These are phyloP conservation scores for Asterochloris erici DNA, from an alignment of 139 green algal species.

Conservation along the genomic window DNA sequence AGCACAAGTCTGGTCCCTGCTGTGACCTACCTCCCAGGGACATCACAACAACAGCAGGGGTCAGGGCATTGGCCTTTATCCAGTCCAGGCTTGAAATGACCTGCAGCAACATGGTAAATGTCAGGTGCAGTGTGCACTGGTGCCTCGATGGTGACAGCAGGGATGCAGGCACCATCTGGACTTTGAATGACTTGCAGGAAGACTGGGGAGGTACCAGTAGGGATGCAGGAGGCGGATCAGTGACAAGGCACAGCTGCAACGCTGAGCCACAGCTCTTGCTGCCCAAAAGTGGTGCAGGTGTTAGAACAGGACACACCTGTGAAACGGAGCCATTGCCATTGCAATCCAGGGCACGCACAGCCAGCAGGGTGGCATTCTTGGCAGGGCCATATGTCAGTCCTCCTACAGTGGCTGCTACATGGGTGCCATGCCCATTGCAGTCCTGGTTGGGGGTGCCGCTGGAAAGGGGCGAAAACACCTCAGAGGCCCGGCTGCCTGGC, in stretches of 20 bases:
- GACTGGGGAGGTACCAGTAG: background rate
- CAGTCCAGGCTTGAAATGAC: slow-evolving; percentile 37
- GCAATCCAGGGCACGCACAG: slow-evolving; percentile 41
- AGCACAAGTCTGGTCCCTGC: no score
- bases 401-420: slow-evolving; percentile 25
- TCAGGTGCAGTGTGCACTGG: no score
- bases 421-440: slow-evolving; percentile 47
- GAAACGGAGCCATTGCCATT: slow-evolving; percentile 21
- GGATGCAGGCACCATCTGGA: background rate
- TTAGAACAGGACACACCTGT: background rate
- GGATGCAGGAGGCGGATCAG: background rate
- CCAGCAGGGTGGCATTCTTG: slow-evolving; percentile 34
- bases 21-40: slow-evolving; percentile 19
- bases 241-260: background rate
- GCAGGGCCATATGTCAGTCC: slow-evolving; percentile 35
- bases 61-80: slow-evolving; percentile 21
- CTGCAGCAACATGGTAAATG: slow-evolving; percentile 10
- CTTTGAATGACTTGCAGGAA: slow-evolving; percentile 9
- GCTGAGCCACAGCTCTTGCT: background rate
- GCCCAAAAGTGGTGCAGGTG: background rate
- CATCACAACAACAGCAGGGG: slow-evolving; percentile 36
- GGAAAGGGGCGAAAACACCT: slow-evolving; percentile 18
- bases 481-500: background rate
- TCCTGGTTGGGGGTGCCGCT: slow-evolving; percentile 18
- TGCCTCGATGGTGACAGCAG: no score